Percentiles rank a stretch among this genome's conserved stretches.
phyloP scores from a whole-genome alignment of 768 basidiomycete genomes.

The Panellus pusillus region DNA sequence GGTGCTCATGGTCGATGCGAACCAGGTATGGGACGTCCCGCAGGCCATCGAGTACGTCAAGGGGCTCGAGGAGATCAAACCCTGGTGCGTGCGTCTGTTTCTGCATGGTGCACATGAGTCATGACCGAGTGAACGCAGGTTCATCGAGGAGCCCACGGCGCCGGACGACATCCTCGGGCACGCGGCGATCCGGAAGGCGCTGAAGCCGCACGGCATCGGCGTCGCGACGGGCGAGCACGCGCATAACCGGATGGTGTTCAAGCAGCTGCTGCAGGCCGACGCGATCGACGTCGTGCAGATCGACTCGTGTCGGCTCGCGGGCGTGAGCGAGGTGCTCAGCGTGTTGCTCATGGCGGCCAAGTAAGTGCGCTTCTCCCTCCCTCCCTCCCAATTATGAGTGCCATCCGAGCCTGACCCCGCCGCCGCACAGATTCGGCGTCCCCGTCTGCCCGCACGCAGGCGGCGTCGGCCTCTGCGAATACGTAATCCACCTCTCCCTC shows the following conservation, averaged over 20 bases:
- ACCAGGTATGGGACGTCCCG: constrained; percentile 94
- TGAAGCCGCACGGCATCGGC: constrained; percentile 79
- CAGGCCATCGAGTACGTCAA: constrained; percentile 92
- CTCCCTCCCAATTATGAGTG: no score
- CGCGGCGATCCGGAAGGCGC: constrained; percentile 72
- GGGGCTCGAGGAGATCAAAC: constrained; percentile 74
- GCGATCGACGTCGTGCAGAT: constrained; percentile 97
- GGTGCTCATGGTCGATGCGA: constrained; percentile 96
- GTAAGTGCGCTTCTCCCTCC: constrained; percentile 37
- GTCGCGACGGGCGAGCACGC: constrained; percentile 96
- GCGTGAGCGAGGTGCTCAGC: constrained; percentile 90
- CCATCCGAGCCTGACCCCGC: no score
- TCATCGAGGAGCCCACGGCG: constrained; percentile 93
- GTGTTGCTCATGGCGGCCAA: constrained; percentile 91
- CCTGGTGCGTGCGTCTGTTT: no score
- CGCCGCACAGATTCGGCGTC: constrained; percentile 82
- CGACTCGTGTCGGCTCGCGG: constrained; percentile 90
- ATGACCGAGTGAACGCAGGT: no score
- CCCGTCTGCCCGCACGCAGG: constrained; percentile 94
- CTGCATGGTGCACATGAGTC: no score
- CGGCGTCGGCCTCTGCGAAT: constrained; percentile 91
- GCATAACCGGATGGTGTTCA: constrained; percentile 94
- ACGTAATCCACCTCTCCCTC: constrained; percentile 82
- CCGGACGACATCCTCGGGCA: constrained; percentile 90
- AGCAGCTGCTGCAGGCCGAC: constrained; percentile 85